phyloP scores from a whole-genome alignment of 2,329 filamentous ascomycete genomes.

The Colletotrichum cordylinicola region DNA sequence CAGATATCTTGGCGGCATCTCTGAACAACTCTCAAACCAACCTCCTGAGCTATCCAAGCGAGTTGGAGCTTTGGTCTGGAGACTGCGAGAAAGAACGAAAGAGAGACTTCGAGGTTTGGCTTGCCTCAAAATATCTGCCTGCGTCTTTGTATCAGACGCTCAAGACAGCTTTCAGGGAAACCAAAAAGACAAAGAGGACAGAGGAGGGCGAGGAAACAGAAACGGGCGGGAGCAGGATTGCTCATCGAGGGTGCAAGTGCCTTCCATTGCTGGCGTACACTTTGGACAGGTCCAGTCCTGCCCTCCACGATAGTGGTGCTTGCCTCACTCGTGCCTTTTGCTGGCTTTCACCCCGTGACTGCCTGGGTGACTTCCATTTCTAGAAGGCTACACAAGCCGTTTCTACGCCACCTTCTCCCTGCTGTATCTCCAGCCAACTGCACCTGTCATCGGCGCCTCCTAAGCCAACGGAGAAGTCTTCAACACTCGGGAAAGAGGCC shows the following conservation, averaged over 20 bases:
- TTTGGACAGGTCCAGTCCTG: background rate
- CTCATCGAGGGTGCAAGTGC: background rate
- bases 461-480: background rate
- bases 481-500: background rate
- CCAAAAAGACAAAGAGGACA: background rate
- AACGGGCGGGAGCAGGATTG: background rate
- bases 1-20: constrained; percentile 6
- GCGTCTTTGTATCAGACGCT: background rate
- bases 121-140: background rate
- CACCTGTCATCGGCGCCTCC: background rate
- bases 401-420: background rate
- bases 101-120: background rate
- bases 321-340: background rate
- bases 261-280: background rate
- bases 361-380: background rate
- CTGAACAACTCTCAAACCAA: background rate
- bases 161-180: background rate
- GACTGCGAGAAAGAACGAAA: background rate
- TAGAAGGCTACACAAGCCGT: background rate
- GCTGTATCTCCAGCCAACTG: background rate
- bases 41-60: background rate
- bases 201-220: background rate
- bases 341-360: background rate
- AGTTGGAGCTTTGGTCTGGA: background rate
- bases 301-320: background rate